Conservation (phyloP, 176 grass and related monocot genomes). For the Zoysia japonica region DNA sequence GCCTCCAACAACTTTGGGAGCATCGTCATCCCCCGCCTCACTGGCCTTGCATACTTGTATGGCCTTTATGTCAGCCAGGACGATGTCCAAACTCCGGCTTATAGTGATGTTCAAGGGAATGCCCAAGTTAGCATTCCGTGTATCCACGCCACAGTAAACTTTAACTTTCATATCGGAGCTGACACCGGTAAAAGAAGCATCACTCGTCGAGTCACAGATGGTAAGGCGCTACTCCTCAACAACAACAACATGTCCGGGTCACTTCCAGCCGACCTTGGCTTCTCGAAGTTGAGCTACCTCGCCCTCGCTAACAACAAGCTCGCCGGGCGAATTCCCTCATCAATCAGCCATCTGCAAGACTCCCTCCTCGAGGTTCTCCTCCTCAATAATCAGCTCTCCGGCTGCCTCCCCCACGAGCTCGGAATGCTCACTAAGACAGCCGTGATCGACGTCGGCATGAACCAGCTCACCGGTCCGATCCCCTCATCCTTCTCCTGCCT, state of each 20-base stretch:
- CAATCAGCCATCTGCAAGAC: slow-evolving; percentile 25
- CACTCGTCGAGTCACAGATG: accelerated
- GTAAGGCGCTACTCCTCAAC: slow-evolving; percentile 41
- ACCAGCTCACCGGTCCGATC: slow-evolving; percentile 70
- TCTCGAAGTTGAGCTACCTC: slow-evolving; percentile 46
- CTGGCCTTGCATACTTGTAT: background rate
- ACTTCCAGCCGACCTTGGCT: background rate
- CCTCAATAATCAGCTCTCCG: slow-evolving; percentile 69
- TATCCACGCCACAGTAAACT: background rate
- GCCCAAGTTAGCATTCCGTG: background rate
- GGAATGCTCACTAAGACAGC: slow-evolving; percentile 51
- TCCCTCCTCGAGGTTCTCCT: slow-evolving; percentile 56
- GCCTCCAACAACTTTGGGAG: slow-evolving; percentile 44
- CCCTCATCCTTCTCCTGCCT: slow-evolving; percentile 67
- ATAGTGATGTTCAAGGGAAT: background rate
- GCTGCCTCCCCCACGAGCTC: slow-evolving; percentile 65
- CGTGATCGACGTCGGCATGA: slow-evolving; percentile 70
- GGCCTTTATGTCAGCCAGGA: slow-evolving; percentile 40
- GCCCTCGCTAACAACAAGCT: slow-evolving; percentile 70
- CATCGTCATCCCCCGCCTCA: background rate
- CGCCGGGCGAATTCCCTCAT: slow-evolving; percentile 39
- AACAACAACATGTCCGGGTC: background rate
- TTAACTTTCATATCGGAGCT: background rate
- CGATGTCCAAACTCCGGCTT: background rate
- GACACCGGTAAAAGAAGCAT: background rate